Percentiles rank a stretch among this genome's conserved stretches.
These are phyloP conservation scores for Metschnikowia santaceciliae DNA, from an alignment of 805 yeast genomes.

Conservation along the genomic window DNA sequence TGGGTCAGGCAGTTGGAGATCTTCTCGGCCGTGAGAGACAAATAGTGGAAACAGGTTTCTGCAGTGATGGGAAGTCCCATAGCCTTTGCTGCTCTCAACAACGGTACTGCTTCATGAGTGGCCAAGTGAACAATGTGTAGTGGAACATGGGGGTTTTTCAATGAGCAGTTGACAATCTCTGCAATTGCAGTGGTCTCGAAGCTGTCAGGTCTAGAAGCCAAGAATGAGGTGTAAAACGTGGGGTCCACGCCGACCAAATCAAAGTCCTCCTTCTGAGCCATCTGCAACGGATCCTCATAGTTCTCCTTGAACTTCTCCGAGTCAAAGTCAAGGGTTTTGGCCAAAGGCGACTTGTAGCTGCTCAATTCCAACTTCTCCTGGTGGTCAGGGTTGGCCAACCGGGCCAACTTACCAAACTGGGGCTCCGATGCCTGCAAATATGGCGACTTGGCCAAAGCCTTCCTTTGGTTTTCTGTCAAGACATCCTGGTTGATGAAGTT, in stretches of 20 bases:
- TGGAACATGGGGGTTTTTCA: conserved; percentile 54
- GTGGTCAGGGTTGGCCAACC: conserved; percentile 34
- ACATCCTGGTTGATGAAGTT: conserved; percentile 22
- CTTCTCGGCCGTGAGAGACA: conserved; percentile 70
- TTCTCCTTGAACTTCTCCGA: conserved; percentile 14
- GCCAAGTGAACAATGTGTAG: conserved; percentile 91
- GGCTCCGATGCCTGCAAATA: conserved; percentile 59
- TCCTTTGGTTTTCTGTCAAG: conserved; percentile 48
- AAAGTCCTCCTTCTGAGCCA: conserved; percentile 40
- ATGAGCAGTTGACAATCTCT: conserved; percentile 62
- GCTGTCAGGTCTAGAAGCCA: conserved; percentile 83
- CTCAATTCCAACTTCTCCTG: conserved; percentile 11
- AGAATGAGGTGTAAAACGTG: conserved; percentile 62
- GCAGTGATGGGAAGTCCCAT: conserved; percentile 64
- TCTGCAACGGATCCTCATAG: conserved; percentile 33
- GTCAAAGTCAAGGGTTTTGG: conserved; percentile 18
- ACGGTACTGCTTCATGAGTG: conserved; percentile 76
- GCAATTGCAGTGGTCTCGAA: conserved; percentile 84
- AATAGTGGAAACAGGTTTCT: conserved; percentile 93
- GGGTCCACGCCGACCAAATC: conserved; percentile 52
- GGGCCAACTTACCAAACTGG: conserved; percentile 43
- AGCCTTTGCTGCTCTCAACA: conserved; percentile 61
- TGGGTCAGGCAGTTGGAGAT: conserved; percentile 77
- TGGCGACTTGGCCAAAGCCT: conserved; percentile 53
- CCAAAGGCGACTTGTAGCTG: conserved; percentile 22